Evolutionary conservation across 192 early-diverging fungal genomes (phyloP).

Genomic region (Fimicolochytrium jonesii): DNA sequence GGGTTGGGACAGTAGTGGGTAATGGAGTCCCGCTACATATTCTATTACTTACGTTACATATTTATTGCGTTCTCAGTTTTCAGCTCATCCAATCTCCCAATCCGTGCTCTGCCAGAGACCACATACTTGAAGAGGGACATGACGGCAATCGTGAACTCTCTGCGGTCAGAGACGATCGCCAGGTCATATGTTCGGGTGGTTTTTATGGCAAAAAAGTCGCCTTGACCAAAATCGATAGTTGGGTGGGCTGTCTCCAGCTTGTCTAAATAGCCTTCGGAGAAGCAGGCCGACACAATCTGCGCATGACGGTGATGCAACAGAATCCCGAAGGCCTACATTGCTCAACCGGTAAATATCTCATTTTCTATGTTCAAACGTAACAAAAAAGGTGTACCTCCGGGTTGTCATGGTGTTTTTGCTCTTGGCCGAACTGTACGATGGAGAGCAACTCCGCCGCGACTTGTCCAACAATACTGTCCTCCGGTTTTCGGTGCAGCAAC

Average conservation of each 20-base stretch:
- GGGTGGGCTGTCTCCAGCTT: not conserved
- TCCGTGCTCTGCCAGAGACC: not conserved
- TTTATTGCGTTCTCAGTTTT: too few species aligned
- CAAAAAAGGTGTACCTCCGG: too few species aligned
- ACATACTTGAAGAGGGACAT: not conserved
- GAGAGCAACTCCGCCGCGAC: not conserved
- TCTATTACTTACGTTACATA: too few species aligned
- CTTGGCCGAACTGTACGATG: not conserved
- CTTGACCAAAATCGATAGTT: not conserved
- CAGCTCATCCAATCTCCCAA: not conserved
- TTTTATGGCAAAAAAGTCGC: not conserved
- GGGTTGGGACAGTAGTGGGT: too few species aligned
- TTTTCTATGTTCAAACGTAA: too few species aligned
- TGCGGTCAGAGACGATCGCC: not conserved
- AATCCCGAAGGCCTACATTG: too few species aligned
- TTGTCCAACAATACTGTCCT: not conserved
- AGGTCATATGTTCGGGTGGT: not conserved
- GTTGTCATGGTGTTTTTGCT: not conserved
- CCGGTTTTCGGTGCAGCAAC: not conserved
- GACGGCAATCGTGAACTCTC: not conserved
- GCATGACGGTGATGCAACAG: not conserved
- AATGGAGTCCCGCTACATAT: too few species aligned
- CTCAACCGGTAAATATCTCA: too few species aligned
- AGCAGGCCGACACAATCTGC: not conserved
- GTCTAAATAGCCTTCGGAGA: not conserved